Conservation (phyloP, 1,284 basidiomycete species). For the Trichosporon faecale region DNA sequence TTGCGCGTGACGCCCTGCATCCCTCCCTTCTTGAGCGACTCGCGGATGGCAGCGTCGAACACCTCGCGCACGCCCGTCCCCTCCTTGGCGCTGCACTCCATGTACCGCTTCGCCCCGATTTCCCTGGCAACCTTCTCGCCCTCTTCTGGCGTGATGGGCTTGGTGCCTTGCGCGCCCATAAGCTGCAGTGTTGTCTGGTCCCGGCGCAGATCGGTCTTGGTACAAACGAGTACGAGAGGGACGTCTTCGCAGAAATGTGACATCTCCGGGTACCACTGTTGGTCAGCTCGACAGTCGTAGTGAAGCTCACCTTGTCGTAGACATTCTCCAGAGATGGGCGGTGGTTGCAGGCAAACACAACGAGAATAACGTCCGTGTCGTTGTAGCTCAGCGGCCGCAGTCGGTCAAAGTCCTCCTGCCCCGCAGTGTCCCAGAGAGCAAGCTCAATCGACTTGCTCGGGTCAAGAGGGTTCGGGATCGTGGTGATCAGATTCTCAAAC, state of each 20-base stretch:
- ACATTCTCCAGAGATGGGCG: constrained; percentile 92
- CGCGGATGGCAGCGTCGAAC: constrained; percentile 82
- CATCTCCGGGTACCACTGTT: constrained; percentile 94
- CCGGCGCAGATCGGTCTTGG: constrained; percentile 85
- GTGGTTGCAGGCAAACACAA: constrained; percentile 96
- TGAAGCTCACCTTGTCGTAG: constrained; percentile 61
- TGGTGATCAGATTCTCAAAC: constrained; percentile 95
- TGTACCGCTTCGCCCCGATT: constrained; percentile 84
- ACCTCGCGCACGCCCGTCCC: constrained; percentile 87
- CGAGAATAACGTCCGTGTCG: constrained; percentile 92
- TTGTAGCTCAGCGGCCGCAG: constrained; percentile 91
- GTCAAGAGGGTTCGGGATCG: constrained; percentile 69
- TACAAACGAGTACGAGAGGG: constrained; percentile 87
- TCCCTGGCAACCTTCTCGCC: constrained; percentile 77
- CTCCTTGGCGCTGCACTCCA: constrained; percentile 92
- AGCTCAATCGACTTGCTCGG: constrained; percentile 82
- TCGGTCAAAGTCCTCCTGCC: constrained; percentile 97
- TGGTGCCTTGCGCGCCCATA: constrained; percentile 85
- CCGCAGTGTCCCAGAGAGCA: constrained; percentile 96
- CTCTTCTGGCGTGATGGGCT: constrained; percentile 75
- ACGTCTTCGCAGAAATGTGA: constrained; percentile 94
- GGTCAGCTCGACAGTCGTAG: neutral
- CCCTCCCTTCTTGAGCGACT: constrained; percentile 65
- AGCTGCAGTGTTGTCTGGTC: constrained; percentile 88
- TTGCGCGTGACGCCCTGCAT: constrained; percentile 67